Base-by-base conservation (phyloP, 1,139 yeast genomes). In the Blastobotrys malaysiensis region DNA sequence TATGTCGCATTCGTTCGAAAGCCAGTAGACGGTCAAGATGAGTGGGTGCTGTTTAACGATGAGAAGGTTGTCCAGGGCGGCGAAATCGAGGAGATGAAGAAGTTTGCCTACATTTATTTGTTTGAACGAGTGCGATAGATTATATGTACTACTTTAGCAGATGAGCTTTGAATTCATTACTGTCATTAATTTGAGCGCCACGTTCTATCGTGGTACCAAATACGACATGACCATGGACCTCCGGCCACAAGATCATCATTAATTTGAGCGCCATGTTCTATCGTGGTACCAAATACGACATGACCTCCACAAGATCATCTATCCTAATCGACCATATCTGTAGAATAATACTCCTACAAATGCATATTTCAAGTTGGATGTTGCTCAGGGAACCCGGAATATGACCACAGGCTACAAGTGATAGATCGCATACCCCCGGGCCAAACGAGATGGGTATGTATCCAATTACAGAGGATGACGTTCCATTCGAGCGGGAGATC, bases 1-100 rank as follows among this genome's bases (percentile, higher is more conserved):
- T 93, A 93, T 68, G 98, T 95, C 45, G 91, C 86, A 0, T 93
- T 87, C 64, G 76, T 90, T 48, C 76, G 75, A 53, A 80, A 80
- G 60, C 62, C 66, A 31, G 54, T 67, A 0, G 76, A 76, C 4
- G 60, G 57, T 6, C 70, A 70, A 48, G 71, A 64, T n/a, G 73
- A 75, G 55, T 91, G 98, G 97, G 85, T 87, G 0, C 74, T 93
- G 56, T 93, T 84, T 73, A 93, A 93, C 64, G 99, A 93, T 68
- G 99, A 93, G 65, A 91, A 90, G 69, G 96, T 93, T 11, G 95
- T 88, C 7, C 72, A 78, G 20, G 86, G 88, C 24, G 84, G 81
- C 27, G 86, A 81, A 14, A 71, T 70, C 1, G 77, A 75, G 31
- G 84, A 80, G 57, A 73, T 88, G 65, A 79, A 56, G 89, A 88